Base-by-base conservation (phyloP, 2,329 filamentous ascomycete species). In the Penicillium olsonii region DNA sequence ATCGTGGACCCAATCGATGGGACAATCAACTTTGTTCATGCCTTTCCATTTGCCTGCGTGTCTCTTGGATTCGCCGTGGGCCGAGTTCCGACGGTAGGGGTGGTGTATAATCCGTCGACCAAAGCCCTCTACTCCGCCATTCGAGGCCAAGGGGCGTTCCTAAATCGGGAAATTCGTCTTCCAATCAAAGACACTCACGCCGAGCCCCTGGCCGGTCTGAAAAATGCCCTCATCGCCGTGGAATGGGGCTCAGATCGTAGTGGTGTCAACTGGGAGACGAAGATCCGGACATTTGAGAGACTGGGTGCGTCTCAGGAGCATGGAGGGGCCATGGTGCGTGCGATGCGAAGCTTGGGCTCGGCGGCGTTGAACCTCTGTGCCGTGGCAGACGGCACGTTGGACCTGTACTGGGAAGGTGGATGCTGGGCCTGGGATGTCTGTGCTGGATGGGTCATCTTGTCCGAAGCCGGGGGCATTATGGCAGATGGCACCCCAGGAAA, bases 391-490 rank as follows among this genome's bases (percentile, higher is more conserved):
- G 83, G 83, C 0, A 70, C 72, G 18, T 50, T 84, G 42, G 83
- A 86, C 68, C 60, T 81, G n/a, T 85, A 84, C 53, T 86, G 83
- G 83, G 83, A 85, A 60, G 81, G 79, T 2, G 83, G 83, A 0
- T 84, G 81, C 60, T 85, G 82, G 82, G 81, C 81, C 7, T 85
- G 83, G 83, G 83, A 85, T 72, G 82, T 85, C 9, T 84, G 81
- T 60, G 83, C 83, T 4, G 83, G 78, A 0, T 84, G 82, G 83
- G 76, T 83, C 2, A 78, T 85, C 43, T 59, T 85, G 35, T 74
- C 73, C 19, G 83, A 85, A 65, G 81, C 83, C 1, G 83, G 82
- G 0, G 83, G 83, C 0, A 72, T 78, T 18, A 73, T 85, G 50
- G 81, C 80, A 11, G 82, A 83, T 62, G 80, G 78, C 2, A 84